phyloP scores from a whole-genome alignment of 768 basidiomycete species.

The Calocybe cyanea region DNA sequence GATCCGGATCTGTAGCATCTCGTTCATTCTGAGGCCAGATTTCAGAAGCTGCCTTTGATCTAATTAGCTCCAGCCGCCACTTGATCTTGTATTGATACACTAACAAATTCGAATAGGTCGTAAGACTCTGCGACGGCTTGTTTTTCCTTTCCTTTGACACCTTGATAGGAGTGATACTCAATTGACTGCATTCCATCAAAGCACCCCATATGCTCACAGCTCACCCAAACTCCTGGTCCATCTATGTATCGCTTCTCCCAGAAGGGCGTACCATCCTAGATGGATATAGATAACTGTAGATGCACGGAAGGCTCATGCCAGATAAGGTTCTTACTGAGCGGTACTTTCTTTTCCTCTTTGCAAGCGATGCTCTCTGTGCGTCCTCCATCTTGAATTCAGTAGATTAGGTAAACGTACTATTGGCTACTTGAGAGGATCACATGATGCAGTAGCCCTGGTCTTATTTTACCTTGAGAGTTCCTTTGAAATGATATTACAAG shows the following conservation, averaged over 20 bases:
- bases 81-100: slow-evolving; percentile 17
- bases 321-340: slow-evolving; percentile 36
- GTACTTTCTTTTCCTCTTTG: slow-evolving; percentile 44
- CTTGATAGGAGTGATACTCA: too few species aligned
- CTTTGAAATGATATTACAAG: too few species aligned
- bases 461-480: too few species aligned
- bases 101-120: slow-evolving; percentile 74
- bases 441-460: too few species aligned
- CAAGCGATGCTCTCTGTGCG: slow-evolving; percentile 6
- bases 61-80: neutral
- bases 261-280: slow-evolving; percentile 63
- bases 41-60: slow-evolving; percentile 59
- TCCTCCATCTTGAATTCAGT: slow-evolving; percentile 8
- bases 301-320: neutral
- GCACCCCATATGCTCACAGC: slow-evolving; percentile 45
- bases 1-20: slow-evolving; percentile 25
- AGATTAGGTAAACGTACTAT: too few species aligned
- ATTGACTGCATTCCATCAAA: too few species aligned
- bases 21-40: slow-evolving; percentile 54
- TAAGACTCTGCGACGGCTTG: slow-evolving; percentile 73
- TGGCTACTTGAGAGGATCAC: too few species aligned
- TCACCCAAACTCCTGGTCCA: slow-evolving; percentile 85
- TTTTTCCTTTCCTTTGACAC: slow-evolving; percentile 79
- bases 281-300: neutral
- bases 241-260: slow-evolving; percentile 66